These are phyloP conservation scores for Eucalyptus polybractea DNA, from an alignment of 345 rosid species.

Conservation along the genomic window DNA sequence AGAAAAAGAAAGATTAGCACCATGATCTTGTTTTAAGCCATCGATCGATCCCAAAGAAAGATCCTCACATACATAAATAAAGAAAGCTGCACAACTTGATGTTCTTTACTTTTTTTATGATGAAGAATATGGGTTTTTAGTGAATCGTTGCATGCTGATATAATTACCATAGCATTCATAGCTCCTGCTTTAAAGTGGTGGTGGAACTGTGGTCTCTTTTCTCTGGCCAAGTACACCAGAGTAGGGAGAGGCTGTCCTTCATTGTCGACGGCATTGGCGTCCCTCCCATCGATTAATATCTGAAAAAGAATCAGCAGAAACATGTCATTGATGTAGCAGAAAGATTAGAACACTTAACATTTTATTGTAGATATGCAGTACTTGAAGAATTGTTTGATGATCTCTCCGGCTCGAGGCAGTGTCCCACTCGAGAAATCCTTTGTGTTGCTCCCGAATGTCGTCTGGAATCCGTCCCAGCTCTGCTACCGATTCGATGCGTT, in stretches of 20 bases:
- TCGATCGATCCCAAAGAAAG: not conserved
- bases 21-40: not conserved
- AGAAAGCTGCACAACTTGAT: not conserved
- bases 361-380: not conserved
- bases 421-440: constrained; percentile 21
- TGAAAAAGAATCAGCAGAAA: not conserved
- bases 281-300: constrained; percentile 4
- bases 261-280: not conserved
- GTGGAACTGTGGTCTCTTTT: not conserved
- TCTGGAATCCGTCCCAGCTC: constrained; percentile 10
- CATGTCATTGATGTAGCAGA: not conserved
- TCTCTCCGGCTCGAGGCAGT: not conserved
- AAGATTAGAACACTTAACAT: not conserved
- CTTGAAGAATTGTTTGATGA: constrained; percentile 26
- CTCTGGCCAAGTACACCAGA: constrained; percentile 28
- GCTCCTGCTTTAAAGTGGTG: constrained; percentile 39
- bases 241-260: constrained; percentile 25
- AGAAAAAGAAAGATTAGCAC: not conserved
- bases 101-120: not conserved
- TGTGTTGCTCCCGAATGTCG: constrained; percentile 2
- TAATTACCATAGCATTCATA: constrained; percentile 8
- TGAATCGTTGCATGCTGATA: too few species aligned
- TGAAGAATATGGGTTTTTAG: not conserved
- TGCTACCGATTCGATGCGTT: constrained; percentile 1
- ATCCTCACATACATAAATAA: not conserved